Evolutionary conservation across 108 stramenopile species (phyloP).

Genomic region (Fistulifera solaris): DNA sequence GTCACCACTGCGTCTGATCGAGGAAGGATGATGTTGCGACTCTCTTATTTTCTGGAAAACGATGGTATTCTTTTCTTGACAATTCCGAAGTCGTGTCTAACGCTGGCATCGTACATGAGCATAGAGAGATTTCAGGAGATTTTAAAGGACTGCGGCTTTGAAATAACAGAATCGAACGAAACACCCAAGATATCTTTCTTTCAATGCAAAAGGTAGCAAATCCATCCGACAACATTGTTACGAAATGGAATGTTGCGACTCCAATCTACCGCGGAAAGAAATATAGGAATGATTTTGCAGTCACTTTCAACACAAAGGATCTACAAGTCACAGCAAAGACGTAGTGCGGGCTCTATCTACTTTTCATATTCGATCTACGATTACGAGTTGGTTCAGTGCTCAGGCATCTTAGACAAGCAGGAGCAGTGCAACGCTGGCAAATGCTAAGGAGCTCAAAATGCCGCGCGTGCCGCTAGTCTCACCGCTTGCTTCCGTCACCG

Average conservation of each 20-base stretch:
- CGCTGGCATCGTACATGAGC: slow-evolving; percentile 57
- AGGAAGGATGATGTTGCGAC: slow-evolving; percentile 69
- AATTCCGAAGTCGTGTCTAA: slow-evolving; percentile 68
- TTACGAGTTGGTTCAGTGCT: too few species aligned
- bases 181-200: slow-evolving; percentile 80
- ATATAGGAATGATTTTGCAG: slow-evolving; percentile 65
- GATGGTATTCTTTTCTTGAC: slow-evolving; percentile 74
- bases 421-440: too few species aligned
- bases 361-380: too few species aligned
- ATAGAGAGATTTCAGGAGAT: slow-evolving; percentile 42
- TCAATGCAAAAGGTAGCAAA: slow-evolving; percentile 36
- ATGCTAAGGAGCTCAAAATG: too few species aligned
- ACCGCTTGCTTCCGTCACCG: too few species aligned
- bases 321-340: slow-evolving; percentile 2
- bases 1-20: slow-evolving; percentile 70
- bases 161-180: slow-evolving; percentile 46
- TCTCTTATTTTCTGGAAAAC: slow-evolving; percentile 65
- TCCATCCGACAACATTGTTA: slow-evolving; percentile 6
- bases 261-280: slow-evolving; percentile 43
- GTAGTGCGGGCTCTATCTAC: too few species aligned
- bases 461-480: too few species aligned
- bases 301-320: slow-evolving; percentile 29
- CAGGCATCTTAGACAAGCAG: too few species aligned
- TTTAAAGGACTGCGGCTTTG: slow-evolving; percentile 52
- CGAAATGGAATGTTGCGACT: slow-evolving; percentile 14